Evolutionary conservation across 2,329 filamentous ascomycete species (phyloP).

Genomic region (Sporothrix inflata): DNA sequence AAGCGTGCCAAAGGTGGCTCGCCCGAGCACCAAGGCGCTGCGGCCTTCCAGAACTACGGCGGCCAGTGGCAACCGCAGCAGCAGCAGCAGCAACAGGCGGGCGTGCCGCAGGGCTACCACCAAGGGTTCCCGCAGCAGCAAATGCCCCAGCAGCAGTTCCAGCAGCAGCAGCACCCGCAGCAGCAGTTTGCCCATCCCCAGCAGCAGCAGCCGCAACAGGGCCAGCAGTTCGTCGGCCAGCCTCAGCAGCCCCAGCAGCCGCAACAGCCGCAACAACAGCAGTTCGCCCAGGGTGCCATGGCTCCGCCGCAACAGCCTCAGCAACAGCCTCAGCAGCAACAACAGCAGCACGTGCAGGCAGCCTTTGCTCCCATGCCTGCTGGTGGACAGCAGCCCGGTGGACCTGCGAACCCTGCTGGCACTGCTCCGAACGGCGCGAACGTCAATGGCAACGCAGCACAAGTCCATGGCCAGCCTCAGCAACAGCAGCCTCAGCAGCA

Average conservation of each 20-base stretch:
- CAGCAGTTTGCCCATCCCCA: background rate
- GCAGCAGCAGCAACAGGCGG: slow-evolving; percentile 12
- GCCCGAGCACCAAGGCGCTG: slow-evolving; percentile 52
- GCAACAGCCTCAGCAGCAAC: slow-evolving; percentile 26
- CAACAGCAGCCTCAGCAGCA: slow-evolving; percentile 34
- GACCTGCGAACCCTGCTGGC: background rate
- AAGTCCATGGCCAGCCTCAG: slow-evolving; percentile 30
- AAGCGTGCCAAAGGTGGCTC: slow-evolving; percentile 58
- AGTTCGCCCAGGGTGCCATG: background rate
- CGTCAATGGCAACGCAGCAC: slow-evolving; percentile 35
- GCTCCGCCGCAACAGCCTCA: slow-evolving; percentile 16
- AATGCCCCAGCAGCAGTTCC: background rate
- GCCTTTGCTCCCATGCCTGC: background rate
- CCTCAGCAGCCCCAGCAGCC: background rate
- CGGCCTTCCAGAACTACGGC: slow-evolving; percentile 29
- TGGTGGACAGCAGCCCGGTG: background rate
- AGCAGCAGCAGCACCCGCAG: background rate
- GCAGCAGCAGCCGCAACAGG: background rate
- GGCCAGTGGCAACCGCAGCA: background rate
- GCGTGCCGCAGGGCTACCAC: background rate
- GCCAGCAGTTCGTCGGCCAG: background rate
- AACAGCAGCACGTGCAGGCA: background rate
- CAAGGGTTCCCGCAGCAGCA: background rate
- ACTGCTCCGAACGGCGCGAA: background rate
- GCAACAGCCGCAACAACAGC: slow-evolving; percentile 18